Evolutionary conservation across 2,329 filamentous ascomycete species (phyloP), one percentile per base, ranked within the genome.

Genomic region (Trichothecium sympodiale): DNA sequence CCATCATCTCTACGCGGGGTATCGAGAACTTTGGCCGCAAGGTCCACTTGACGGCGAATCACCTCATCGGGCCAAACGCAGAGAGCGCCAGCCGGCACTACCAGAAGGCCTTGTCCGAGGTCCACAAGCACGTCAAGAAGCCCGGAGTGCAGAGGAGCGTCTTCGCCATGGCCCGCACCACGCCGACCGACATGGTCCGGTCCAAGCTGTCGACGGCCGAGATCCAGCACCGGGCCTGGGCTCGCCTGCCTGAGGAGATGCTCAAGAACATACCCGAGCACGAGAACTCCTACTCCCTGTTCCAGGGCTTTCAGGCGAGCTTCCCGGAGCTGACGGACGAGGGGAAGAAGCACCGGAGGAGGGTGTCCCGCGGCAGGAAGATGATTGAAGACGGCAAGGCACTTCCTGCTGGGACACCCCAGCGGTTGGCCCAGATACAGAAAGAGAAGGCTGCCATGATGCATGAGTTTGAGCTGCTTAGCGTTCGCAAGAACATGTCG

Each of bases 401-500:
- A 6, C 20, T 10, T 6, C 20, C 53, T 5, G 53, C 66, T 29
- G 73, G 73, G 36, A 71, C 69, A 16, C 77, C 81, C 14, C 76
- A 83, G 26, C 71, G 78, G 17, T 64, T 94, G 50, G 69, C 70
- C 32, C 80, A 79, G 46, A 60, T 96, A 45, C 85, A 83, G 57
- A 83, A 80, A 53, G 86, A 94, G 46, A 84, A 84, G 56, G 74
- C 81, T 30, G 67, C 74, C 36, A 71, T 95, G 62, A 80, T 82
- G 62, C 87, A 93, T 56, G 76, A 85, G 46, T 67, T 98, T 46
- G 87, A 96, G 52, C 84, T 95, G 75, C 77, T 96, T 63, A 74
- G 81, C 4, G 77, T 96, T 42, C 76, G 91, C 40, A 98, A 98
- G 60, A 94, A 91, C 53, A 95, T 98, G 89, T 89, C 88, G 47